Evolutionary conservation across 176 grass and related monocot genomes (phyloP).

Genomic region (Carex kokanica): DNA sequence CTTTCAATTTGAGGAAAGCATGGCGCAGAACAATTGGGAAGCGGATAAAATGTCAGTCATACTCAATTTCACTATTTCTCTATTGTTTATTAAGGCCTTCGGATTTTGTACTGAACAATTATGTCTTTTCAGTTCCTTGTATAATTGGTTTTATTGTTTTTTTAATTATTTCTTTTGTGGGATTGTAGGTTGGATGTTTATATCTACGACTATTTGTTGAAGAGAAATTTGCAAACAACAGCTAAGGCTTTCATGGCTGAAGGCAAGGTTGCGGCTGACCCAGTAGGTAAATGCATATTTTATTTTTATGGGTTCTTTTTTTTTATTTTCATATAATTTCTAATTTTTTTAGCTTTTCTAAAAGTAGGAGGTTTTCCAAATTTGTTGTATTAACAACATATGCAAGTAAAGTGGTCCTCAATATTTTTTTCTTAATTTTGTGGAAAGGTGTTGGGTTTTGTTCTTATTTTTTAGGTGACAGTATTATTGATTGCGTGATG

Average conservation of each 20-base stretch:
- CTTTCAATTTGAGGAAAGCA: slow-evolving; percentile 26
- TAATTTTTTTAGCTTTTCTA: background rate
- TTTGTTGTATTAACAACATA: background rate
- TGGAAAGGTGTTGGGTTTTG: background rate
- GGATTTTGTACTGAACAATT: background rate
- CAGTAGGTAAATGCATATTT: slow-evolving; percentile 65
- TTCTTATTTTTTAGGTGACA: background rate
- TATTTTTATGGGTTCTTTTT: background rate
- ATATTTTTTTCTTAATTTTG: background rate
- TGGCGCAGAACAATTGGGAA: slow-evolving; percentile 99
- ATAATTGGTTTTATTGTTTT: slow-evolving; percentile 12
- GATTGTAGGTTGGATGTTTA: slow-evolving; percentile 89
- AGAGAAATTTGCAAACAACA: slow-evolving; percentile 86
- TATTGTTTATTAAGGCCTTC: background rate
- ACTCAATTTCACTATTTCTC: background rate
- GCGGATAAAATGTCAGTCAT: slow-evolving; percentile 91
- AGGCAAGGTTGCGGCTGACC: slow-evolving; percentile 91
- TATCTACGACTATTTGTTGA: slow-evolving; percentile 91
- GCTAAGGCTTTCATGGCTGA: slow-evolving; percentile 95
- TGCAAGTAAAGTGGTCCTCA: background rate
- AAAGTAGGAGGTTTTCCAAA: slow-evolving; percentile 1
- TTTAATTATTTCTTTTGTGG: slow-evolving; percentile 15
- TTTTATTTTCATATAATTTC: background rate
- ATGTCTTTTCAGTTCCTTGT: background rate
- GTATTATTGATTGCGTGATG: slow-evolving; percentile 8